Base-by-base conservation (phyloP, 1,139 yeast species). In the Trichomonascaceae sp. region DNA sequence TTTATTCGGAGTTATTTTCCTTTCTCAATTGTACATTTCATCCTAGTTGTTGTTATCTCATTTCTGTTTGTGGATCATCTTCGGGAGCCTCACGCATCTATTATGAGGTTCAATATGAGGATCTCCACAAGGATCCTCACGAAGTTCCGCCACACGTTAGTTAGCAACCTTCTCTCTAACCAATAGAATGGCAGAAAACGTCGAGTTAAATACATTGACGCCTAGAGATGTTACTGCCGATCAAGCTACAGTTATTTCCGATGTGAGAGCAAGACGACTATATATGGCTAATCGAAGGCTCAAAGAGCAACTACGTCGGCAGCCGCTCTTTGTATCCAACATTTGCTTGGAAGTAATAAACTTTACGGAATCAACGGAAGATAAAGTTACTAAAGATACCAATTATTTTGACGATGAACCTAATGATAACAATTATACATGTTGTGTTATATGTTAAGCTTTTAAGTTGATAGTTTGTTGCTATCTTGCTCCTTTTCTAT, bases 221-320 rank as follows among this genome's bases (percentile, higher is more conserved):
- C 41, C 45, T 10, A 24, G 39, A 20, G 13, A 39, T 12, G 45
- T 17, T 17, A 36, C 38, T 13, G 43, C 43, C n/a, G 50, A 48
- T 19, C 50, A 48, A 22, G 44, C 45, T 22, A 24, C 45, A 17
- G 50, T 48, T 10, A 48, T 48, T 1, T 48, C 50, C 4, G 50
- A 48, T 22, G 41, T 48, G 13, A 39, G 50, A 18, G 19, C 43
- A 10, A 48, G 30, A n/a, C 22, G 50, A 15, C 22, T 48, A 7
- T 41, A 39, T 12, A 22, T 48, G 45, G 50, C 41, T 22, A 39
- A 48, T 32, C 50, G 39, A 48, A 43, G 50, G 9, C 44, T 48
- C 18, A 48, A 48, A 44, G 30, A 48, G 39, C 45, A 48, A 17
- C 38, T 48, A 3, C 50, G 18, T 20, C 20, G 45, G 15, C 39